Evolutionary conservation across 805 yeast genomes (phyloP).

Genomic region (Metschnikowia borealis): DNA sequence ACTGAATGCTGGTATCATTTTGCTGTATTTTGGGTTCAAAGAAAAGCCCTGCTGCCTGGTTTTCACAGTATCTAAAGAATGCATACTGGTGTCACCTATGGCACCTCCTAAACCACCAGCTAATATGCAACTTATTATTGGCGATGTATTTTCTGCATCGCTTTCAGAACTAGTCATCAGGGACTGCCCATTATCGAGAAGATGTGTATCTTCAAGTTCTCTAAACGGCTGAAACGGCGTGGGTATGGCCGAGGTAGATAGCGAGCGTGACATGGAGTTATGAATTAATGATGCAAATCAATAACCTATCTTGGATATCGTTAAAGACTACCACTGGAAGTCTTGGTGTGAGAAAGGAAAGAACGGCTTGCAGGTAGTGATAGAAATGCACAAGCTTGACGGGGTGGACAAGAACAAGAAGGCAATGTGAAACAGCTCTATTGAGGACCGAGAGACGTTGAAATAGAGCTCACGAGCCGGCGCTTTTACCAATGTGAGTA

Average conservation of each 20-base stretch:
- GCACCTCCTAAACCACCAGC: constrained; percentile 97
- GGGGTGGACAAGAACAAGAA: background rate
- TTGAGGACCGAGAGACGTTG: background rate
- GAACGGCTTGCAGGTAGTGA: background rate
- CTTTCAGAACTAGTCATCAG: background rate
- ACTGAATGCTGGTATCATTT: constrained; percentile 69
- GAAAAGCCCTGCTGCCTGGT: constrained; percentile 97
- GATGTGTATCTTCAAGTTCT: constrained; percentile 7
- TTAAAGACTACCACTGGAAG: background rate
- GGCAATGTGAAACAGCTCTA: background rate
- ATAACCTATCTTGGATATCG: background rate
- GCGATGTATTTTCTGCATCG: constrained; percentile 24
- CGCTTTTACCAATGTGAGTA: background rate
- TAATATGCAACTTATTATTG: constrained; percentile 58
- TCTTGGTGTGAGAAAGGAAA: background rate
- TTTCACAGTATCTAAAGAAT: constrained; percentile 92
- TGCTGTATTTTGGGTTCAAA: constrained; percentile 58
- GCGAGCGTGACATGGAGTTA: constrained; percentile 13
- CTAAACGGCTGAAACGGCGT: constrained; percentile 17
- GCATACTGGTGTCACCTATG: constrained; percentile 90
- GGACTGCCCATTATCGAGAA: background rate
- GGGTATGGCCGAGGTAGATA: constrained; percentile 19
- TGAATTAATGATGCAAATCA: background rate
- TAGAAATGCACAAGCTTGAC: background rate
- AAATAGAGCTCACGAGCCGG: background rate